A percentile compares a stretch with the other conserved stretches of the same genome.
phyloP scores from a whole-genome alignment of 2,329 filamentous ascomycete species.

The Corynespora cassiicola region DNA sequence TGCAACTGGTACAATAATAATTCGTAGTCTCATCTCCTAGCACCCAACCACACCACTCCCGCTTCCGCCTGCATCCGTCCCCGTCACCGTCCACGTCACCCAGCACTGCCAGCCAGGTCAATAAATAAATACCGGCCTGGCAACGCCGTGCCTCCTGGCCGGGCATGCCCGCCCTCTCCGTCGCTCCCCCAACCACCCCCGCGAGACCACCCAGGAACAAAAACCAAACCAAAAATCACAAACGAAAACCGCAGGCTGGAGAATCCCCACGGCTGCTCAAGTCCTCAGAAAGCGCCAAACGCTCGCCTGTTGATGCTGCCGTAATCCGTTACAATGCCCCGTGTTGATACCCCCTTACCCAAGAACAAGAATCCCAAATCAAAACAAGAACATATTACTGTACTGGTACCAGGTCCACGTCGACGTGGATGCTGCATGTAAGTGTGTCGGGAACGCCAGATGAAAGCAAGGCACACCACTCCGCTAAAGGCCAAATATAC shows the following conservation, averaged over 20 bases:
- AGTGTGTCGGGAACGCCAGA: too few relatives aligned
- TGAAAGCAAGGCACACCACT: slow-evolving; percentile 25
- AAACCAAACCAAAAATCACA: slow-evolving; percentile 12
- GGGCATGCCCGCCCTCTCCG: slow-evolving; percentile 3
- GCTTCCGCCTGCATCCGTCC: too few relatives aligned
- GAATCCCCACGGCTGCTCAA: slow-evolving; percentile 50
- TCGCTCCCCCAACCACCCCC: slow-evolving; percentile 9
- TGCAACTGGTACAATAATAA: too few relatives aligned
- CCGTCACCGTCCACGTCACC: slow-evolving; percentile 10
- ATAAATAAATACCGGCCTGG: slow-evolving; percentile 16
- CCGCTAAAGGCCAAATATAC: slow-evolving; percentile 19
- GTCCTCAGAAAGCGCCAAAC: slow-evolving; percentile 51
- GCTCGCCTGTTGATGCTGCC: slow-evolving; percentile 50
- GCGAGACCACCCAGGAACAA: too few relatives aligned
- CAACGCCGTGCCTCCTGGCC: too few relatives aligned
- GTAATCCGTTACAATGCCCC: slow-evolving; percentile 41
- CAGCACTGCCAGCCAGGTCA: slow-evolving; percentile 19
- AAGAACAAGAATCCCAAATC: slow-evolving; percentile 23
- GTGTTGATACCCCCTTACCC: too few relatives aligned
- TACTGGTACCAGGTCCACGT: slow-evolving; percentile 23
- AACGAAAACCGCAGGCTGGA: slow-evolving; percentile 36
- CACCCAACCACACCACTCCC: too few relatives aligned
- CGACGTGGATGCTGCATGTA: slow-evolving; percentile 22
- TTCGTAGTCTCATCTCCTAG: too few relatives aligned
- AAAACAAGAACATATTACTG: too few relatives aligned